These are phyloP conservation scores for Guadua angustifolia DNA, from an alignment of 176 grass and related monocot species.

Conservation along the genomic window DNA sequence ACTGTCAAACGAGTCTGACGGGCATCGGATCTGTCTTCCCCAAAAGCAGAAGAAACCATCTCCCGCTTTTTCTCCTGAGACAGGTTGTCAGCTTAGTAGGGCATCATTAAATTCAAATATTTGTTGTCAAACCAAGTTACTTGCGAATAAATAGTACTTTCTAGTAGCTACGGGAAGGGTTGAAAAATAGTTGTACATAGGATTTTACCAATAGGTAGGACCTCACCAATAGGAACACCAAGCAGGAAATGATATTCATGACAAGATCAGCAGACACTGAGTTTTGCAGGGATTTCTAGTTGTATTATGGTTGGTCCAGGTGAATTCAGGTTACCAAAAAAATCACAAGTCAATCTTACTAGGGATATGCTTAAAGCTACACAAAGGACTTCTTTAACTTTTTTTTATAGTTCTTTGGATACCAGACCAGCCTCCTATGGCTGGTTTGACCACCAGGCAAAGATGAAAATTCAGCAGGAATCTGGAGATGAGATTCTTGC, in stretches of 20 bases:
- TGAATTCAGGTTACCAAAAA: neutral
- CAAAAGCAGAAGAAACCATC: constrained; percentile 98
- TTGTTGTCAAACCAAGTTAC: constrained; percentile 5
- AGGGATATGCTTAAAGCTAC: neutral
- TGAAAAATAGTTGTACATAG: neutral
- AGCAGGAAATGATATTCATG: neutral
- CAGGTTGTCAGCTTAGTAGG: constrained; percentile 25
- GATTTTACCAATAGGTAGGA: neutral
- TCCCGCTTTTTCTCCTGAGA: constrained; percentile 92
- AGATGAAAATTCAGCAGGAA: neutral
- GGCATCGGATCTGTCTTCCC: constrained; percentile 81
- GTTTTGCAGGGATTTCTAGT: too few relatives aligned
- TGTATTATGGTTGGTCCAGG: neutral
- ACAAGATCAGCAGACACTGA: neutral
- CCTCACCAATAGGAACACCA: neutral
- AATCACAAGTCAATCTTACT: neutral
- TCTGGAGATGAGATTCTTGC: constrained; percentile 8
- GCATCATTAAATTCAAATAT: constrained; percentile 22
- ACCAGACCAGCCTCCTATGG: neutral
- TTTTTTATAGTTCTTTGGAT: neutral
- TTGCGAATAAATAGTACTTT: neutral
- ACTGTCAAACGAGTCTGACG: constrained; percentile 80
- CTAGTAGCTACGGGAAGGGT: neutral
- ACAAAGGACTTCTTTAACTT: neutral
- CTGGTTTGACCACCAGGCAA: neutral